Conservation (phyloP, 805 yeast genomes). For the Wickerhamiella allomyrinae region DNA sequence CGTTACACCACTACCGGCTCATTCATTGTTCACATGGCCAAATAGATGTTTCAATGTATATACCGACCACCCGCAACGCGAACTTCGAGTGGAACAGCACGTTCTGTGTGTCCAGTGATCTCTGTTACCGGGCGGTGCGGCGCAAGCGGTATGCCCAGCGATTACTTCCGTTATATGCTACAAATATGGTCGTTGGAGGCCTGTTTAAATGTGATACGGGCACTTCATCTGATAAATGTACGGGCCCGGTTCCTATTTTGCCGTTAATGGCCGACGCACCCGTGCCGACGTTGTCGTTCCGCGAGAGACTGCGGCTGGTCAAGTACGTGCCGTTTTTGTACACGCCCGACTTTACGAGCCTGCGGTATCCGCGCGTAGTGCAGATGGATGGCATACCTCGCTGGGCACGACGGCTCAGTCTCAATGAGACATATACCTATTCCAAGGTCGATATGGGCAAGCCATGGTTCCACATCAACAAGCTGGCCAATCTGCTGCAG, state of each 20-base stretch:
- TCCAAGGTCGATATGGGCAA: slow-evolving; percentile 26
- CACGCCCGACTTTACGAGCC: slow-evolving; percentile 34
- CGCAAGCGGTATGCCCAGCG: slow-evolving; percentile 38
- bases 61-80: slow-evolving; percentile 8
- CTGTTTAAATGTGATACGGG: slow-evolving; percentile 33
- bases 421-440: slow-evolving; percentile 37
- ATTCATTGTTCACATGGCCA: slow-evolving; percentile 41
- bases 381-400: slow-evolving; percentile 7
- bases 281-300: slow-evolving; percentile 30
- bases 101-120: slow-evolving; percentile 14
- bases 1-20: slow-evolving; percentile 32
- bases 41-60: slow-evolving; percentile 7
- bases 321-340: slow-evolving; percentile 45
- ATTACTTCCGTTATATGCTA: slow-evolving; percentile 34
- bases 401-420: slow-evolving; percentile 37
- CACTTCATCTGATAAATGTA: slow-evolving; percentile 8
- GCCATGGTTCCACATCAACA: slow-evolving; percentile 23
- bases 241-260: slow-evolving; percentile 29
- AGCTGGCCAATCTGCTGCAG: slow-evolving; percentile 18
- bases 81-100: slow-evolving; percentile 13
- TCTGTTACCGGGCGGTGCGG: slow-evolving; percentile 47
- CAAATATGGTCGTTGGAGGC: slow-evolving; percentile 51
- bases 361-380: slow-evolving; percentile 13
- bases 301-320: slow-evolving; percentile 18
- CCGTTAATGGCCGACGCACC: slow-evolving; percentile 50